A percentile compares a stretch with the other conserved stretches of the same genome.
Conservation (phyloP, 768 basidiomycete genomes). For the Russula lepida region DNA sequence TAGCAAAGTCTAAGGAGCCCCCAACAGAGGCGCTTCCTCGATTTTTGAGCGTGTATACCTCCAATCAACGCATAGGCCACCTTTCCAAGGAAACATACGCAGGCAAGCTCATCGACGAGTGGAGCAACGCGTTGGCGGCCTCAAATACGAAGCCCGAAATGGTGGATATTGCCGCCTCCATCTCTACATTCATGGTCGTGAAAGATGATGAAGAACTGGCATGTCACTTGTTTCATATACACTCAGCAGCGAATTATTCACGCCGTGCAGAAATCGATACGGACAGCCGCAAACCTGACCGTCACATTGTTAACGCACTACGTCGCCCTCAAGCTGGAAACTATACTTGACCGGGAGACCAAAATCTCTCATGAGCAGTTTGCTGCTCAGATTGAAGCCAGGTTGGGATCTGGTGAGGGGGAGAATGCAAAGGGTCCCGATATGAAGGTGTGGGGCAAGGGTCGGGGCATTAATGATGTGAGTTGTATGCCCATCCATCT, state of each 20-base stretch:
- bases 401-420: constrained; percentile 80
- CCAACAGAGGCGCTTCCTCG: constrained; percentile 65
- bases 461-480: constrained; percentile 65
- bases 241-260: constrained; percentile 16
- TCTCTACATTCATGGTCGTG: constrained; percentile 72
- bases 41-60: constrained; percentile 55
- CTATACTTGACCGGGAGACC: constrained; percentile 84
- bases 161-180: constrained; percentile 67
- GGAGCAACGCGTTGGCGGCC: constrained; percentile 57
- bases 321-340: constrained; percentile 80
- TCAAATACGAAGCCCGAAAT: constrained; percentile 57
- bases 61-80: constrained; percentile 57
- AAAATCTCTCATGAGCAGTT: constrained; percentile 86
- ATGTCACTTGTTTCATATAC: constrained; percentile 26
- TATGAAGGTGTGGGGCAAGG: constrained; percentile 85
- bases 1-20: constrained; percentile 73
- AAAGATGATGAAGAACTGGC: constrained; percentile 93
- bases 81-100: constrained; percentile 76
- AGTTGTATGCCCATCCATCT: constrained; percentile 26
- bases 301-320: constrained; percentile 81
- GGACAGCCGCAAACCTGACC: constrained; percentile 68
- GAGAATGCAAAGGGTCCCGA: constrained; percentile 75
- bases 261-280: constrained; percentile 57
- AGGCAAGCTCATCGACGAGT: constrained; percentile 84
- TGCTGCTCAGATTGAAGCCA: constrained; percentile 75